A percentile compares a stretch with the other conserved stretches of the same genome.
Evolutionary conservation across 805 yeast genomes (phyloP).

Genomic region (Starmerella vaccinii): DNA sequence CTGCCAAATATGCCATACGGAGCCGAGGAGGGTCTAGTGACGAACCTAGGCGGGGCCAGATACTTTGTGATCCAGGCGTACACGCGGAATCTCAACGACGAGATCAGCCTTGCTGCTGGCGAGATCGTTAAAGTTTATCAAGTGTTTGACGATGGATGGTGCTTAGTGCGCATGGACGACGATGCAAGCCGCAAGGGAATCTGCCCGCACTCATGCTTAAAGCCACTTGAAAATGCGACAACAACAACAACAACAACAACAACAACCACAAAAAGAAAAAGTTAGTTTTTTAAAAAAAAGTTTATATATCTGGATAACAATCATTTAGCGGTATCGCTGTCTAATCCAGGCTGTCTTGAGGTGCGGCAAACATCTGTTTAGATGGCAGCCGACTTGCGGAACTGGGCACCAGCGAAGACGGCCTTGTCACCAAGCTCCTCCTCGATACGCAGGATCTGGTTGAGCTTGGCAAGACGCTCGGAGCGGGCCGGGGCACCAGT

Average conservation of each 20-base stretch:
- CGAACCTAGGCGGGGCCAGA: slow-evolving; percentile 19
- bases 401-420: slow-evolving; percentile 83
- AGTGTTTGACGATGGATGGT: slow-evolving; percentile 89
- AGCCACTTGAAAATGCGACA: background rate
- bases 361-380: slow-evolving; percentile 18
- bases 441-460: slow-evolving; percentile 97
- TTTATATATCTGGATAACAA: too few species aligned
- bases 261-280: too few species aligned
- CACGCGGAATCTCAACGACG: slow-evolving; percentile 73
- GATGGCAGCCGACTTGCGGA: slow-evolving; percentile 47
- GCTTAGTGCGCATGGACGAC: slow-evolving; percentile 44
- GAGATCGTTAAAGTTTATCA: slow-evolving; percentile 68
- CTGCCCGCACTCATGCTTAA: slow-evolving; percentile 21
- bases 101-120: slow-evolving; percentile 53
- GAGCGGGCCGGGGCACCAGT: slow-evolving; percentile 99
- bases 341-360: background rate
- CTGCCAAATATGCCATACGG: slow-evolving; percentile 19
- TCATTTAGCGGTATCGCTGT: background rate
- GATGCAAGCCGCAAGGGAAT: slow-evolving; percentile 15
- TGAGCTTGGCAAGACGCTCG: slow-evolving; percentile 97
- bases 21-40: slow-evolving; percentile 20
- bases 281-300: too few species aligned
- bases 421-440: slow-evolving; percentile 98
- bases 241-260: too few species aligned
- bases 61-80: slow-evolving; percentile 64